phyloP scores from a whole-genome alignment of 768 basidiomycete genomes.

The Boletus tomentosulus region DNA sequence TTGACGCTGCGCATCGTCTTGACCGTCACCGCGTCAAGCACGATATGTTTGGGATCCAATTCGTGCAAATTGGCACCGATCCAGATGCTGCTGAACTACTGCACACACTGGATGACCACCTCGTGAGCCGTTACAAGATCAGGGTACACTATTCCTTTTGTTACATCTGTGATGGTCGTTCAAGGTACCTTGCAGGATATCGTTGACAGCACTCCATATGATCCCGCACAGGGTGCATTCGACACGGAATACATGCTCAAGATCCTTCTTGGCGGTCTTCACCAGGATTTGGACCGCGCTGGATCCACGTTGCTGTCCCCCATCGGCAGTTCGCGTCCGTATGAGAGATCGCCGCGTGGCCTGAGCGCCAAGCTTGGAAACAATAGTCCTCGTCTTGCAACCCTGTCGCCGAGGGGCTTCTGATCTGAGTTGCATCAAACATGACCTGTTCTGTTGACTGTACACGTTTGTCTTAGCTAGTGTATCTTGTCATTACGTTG shows the following conservation, averaged over 20 bases:
- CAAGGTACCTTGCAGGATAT: conserved; percentile 34
- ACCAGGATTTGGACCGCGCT: conserved; percentile 15
- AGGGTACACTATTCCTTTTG: conserved; percentile 14
- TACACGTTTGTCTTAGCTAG: background rate
- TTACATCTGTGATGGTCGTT: background rate
- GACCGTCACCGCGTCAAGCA: conserved; percentile 33
- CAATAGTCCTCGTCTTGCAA: conserved; percentile 11
- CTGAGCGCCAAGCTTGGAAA: conserved; percentile 6
- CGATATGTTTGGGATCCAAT: conserved; percentile 43
- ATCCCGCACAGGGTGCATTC: conserved; percentile 27
- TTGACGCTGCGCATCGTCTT: conserved; percentile 37
- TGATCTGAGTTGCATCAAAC: background rate
- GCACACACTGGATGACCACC: conserved; percentile 38
- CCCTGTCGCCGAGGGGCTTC: conserved; percentile 11
- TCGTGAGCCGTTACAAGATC: conserved; percentile 29
- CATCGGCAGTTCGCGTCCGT: background rate
- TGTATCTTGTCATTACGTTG: background rate
- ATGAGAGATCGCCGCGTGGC: conserved; percentile 13
- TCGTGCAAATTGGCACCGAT: conserved; percentile 44
- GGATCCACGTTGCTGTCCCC: conserved; percentile 11
- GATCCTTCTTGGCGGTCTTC: conserved; percentile 29
- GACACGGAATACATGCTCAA: conserved; percentile 35
- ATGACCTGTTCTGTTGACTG: background rate
- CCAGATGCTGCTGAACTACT: conserved; percentile 36
- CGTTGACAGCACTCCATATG: conserved; percentile 43